A percentile compares a stretch with the other conserved stretches of the same genome.
These are phyloP conservation scores for Acidiella bohemica DNA, from an alignment of 495 filamentous ascomycete species.

Conservation along the genomic window DNA sequence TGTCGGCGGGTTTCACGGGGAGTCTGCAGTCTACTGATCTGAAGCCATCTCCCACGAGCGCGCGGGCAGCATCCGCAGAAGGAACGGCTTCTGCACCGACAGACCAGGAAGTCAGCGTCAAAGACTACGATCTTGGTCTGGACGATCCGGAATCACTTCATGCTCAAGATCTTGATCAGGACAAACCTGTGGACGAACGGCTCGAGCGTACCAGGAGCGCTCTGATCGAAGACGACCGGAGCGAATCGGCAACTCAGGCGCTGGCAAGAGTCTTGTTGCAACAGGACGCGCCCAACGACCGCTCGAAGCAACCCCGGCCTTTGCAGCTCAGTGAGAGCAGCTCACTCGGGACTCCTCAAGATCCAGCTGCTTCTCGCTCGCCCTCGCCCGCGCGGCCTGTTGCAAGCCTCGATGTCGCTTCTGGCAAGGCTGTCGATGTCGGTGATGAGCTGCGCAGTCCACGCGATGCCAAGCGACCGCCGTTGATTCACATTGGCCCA, in stretches of 20 bases:
- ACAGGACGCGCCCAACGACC: neutral
- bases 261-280: constrained; percentile 16
- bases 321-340: neutral
- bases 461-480: constrained; percentile 15
- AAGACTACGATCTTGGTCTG: neutral
- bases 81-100: neutral
- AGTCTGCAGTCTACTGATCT: neutral
- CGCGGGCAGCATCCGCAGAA: neutral
- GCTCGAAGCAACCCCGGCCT: neutral
- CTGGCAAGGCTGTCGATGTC: too few species aligned
- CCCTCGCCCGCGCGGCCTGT: too few species aligned
- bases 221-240: constrained; percentile 8
- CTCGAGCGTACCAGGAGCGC: constrained; percentile 6
- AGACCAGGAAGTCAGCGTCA: neutral
- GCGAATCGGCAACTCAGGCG: constrained; percentile 13
- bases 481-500: constrained; percentile 34
- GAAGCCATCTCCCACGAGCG: neutral
- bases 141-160: neutral
- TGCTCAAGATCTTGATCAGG: neutral
- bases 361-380: too few species aligned
- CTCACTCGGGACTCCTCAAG: neutral
- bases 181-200: constrained; percentile 2
- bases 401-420: neutral
- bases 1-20: constrained; percentile 5
- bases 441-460: neutral